phyloP scores from a whole-genome alignment of 1,139 yeast species.

The Scheffersomyces segobiensis region DNA sequence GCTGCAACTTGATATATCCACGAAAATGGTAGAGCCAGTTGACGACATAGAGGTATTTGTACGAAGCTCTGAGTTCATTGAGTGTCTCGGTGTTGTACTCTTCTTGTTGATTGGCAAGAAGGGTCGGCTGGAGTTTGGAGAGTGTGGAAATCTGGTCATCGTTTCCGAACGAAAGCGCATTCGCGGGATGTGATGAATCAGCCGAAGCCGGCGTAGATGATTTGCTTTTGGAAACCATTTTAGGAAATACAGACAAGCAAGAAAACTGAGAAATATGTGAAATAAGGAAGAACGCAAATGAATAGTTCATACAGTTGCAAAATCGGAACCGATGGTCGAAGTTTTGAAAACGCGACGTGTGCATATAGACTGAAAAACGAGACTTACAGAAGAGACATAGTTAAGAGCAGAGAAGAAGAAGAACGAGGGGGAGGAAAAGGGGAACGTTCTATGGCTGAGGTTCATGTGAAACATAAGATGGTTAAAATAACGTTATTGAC shows the following conservation, averaged over 20 bases:
- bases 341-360: background rate
- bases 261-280: background rate
- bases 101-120: conserved; percentile 24
- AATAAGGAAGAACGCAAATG: background rate
- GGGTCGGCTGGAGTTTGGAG: conserved; percentile 28
- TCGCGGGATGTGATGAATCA: conserved; percentile 21
- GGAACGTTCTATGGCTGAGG: too few species aligned
- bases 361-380: background rate
- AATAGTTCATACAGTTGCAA: too few species aligned
- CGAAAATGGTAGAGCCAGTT: conserved; percentile 54
- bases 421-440: too few species aligned
- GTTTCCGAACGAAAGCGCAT: conserved; percentile 22
- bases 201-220: conserved; percentile 11
- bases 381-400: background rate
- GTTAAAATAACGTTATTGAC: too few species aligned
- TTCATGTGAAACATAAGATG: too few species aligned
- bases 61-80: conserved; percentile 24
- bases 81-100: conserved; percentile 13
- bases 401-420: background rate
- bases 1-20: conserved; percentile 42
- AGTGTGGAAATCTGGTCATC: conserved; percentile 28
- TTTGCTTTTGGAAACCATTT: conserved; percentile 14
- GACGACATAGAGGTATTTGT: conserved; percentile 44
- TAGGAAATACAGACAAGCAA: background rate
- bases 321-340: too few species aligned